phyloP scores from a whole-genome alignment of 2,329 filamentous ascomycete species.

The Colletotrichum cordylinicola region DNA sequence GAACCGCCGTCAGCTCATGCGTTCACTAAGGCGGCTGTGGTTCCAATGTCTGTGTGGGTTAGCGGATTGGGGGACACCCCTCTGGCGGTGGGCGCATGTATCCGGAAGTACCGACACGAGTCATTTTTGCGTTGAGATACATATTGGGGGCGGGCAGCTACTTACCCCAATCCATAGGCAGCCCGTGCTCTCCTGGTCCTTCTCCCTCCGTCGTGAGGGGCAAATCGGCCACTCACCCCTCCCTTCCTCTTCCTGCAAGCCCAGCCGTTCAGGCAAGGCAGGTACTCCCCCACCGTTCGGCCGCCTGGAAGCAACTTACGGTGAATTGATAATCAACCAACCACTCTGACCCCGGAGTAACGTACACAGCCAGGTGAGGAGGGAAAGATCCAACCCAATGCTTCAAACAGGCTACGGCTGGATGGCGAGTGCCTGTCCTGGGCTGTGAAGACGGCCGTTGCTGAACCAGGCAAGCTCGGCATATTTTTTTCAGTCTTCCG shows the following conservation, averaged over 20 bases:
- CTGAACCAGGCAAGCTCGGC: not conserved
- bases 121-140: not conserved
- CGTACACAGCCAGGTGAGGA: not conserved
- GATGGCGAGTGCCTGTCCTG: not conserved
- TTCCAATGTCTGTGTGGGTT: not conserved
- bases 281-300: conserved; percentile 3
- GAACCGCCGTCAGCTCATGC: conserved; percentile 20
- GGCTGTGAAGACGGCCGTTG: not conserved
- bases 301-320: not conserved
- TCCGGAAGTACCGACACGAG: not conserved
- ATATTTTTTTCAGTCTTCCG: not conserved
- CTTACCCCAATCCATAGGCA: conserved; percentile 17
- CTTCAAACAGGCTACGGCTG: not conserved
- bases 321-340: conserved; percentile 21
- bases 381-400: not conserved
- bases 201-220: conserved; percentile 12
- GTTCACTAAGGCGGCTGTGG: conserved; percentile 19
- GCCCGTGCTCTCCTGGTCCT: not conserved
- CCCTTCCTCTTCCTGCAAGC: not conserved
- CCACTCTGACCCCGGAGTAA: not conserved
- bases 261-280: not conserved
- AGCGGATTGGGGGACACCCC: not conserved
- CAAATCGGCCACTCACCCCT: conserved; percentile 2
- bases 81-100: not conserved
- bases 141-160: not conserved